phyloP scores from a whole-genome alignment of 2,329 filamentous ascomycete species.

The Penicillium sp. region DNA sequence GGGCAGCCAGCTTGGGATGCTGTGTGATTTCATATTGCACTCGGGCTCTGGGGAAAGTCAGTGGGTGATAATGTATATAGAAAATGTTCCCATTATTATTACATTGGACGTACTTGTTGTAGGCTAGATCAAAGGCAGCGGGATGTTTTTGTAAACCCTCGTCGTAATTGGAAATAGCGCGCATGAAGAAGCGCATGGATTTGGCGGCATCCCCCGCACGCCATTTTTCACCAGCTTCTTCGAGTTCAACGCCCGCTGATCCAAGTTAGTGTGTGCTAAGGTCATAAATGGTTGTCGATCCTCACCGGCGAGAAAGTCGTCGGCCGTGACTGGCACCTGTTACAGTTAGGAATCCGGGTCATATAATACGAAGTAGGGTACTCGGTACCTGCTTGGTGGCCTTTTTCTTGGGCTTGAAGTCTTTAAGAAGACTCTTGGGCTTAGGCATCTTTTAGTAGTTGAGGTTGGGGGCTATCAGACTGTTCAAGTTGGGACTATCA shows the following conservation, averaged over 20 bases:
- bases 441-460: too few species aligned
- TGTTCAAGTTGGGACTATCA: neutral
- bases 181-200: constrained; percentile 53
- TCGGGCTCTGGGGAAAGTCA: constrained; percentile 50
- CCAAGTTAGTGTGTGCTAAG: neutral
- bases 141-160: constrained; percentile 59
- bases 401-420: constrained; percentile 43
- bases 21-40: constrained; percentile 66
- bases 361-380: constrained; percentile 16
- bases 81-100: neutral
- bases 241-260: constrained; percentile 60
- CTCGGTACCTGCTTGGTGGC: constrained; percentile 37
- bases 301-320: constrained; percentile 61
- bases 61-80: neutral
- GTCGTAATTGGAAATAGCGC: constrained; percentile 63
- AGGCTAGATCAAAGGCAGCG: constrained; percentile 63
- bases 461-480: too few species aligned
- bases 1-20: constrained; percentile 56
- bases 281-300: neutral
- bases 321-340: constrained; percentile 55
- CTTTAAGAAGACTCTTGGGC: constrained; percentile 38
- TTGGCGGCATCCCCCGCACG: constrained; percentile 65
- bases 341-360: neutral
- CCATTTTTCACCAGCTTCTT: constrained; percentile 71
- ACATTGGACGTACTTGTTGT: constrained; percentile 58